A percentile compares a stretch with the other conserved stretches of the same genome.
Conservation (phyloP, 2,329 filamentous ascomycete species). For the Pyricularia grisea region DNA sequence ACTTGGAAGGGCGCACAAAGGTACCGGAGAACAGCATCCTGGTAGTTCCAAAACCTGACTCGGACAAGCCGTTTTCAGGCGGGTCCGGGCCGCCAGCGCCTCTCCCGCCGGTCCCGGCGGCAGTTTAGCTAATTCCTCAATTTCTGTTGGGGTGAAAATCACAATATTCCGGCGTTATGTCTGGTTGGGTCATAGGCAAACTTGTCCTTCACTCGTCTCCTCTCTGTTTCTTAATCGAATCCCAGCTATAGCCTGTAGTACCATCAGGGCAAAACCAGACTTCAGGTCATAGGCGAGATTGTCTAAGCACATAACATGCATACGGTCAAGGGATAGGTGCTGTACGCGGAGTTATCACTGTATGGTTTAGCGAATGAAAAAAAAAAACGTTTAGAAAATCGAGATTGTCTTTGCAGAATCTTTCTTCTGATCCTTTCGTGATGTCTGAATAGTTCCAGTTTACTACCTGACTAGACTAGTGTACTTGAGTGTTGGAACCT, state of each 20-base stretch:
- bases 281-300: not conserved
- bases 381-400: not conserved
- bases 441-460: not conserved
- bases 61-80: constrained; percentile 11
- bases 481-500: not conserved
- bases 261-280: not conserved
- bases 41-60: constrained; percentile 45
- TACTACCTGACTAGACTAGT: not conserved
- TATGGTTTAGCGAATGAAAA: too few relatives aligned
- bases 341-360: not conserved
- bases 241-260: not conserved
- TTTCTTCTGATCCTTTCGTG: not conserved
- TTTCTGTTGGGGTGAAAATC: not conserved
- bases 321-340: not conserved
- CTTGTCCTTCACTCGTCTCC: not conserved
- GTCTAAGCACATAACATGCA: not conserved
- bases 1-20: constrained; percentile 59
- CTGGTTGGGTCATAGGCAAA: not conserved
- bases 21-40: constrained; percentile 48
- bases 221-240: not conserved
- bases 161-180: not conserved
- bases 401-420: not conserved
- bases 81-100: not conserved
- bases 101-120: not conserved
- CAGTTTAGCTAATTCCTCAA: not conserved